These are phyloP conservation scores for Botrytis tulipae DNA, from an alignment of 2,329 filamentous ascomycete species.

Conservation along the genomic window DNA sequence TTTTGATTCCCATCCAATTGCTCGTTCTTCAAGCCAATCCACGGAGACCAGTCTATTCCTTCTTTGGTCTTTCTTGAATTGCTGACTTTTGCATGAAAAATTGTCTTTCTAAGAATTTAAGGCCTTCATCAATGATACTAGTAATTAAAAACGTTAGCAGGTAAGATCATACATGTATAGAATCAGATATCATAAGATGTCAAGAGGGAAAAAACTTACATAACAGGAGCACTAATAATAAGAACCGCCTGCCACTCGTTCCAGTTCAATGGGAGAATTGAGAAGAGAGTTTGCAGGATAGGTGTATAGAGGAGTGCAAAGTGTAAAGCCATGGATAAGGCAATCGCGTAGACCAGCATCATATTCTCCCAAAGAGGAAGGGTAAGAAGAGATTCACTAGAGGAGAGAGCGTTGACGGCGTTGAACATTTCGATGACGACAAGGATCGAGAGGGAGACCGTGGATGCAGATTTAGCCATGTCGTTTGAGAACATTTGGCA, in stretches of 20 bases:
- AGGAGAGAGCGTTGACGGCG: slow-evolving; percentile 95
- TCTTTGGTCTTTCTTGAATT: slow-evolving; percentile 35
- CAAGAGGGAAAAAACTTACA: slow-evolving; percentile 56
- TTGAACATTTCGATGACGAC: slow-evolving; percentile 99
- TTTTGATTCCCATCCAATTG: background rate
- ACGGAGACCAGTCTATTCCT: slow-evolving; percentile 30
- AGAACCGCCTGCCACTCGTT: slow-evolving; percentile 91
- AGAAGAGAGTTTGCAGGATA: slow-evolving; percentile 83
- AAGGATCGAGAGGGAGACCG: slow-evolving; percentile 84
- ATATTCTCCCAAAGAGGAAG: slow-evolving; percentile 98
- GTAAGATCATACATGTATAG: slow-evolving; percentile 2
- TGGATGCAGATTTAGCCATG: slow-evolving; percentile 85
- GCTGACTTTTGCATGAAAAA: slow-evolving; percentile 44
- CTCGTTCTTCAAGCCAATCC: background rate
- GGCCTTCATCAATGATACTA: slow-evolving; percentile 63
- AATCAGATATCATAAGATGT: background rate
- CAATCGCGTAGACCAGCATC: slow-evolving; percentile 95
- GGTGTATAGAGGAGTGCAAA: slow-evolving; percentile 92
- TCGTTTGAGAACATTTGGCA: slow-evolving; percentile 89
- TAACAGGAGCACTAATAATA: slow-evolving; percentile 83
- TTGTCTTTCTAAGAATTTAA: slow-evolving; percentile 62
- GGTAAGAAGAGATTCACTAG: slow-evolving; percentile 88
- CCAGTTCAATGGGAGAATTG: slow-evolving; percentile 82
- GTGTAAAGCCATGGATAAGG: slow-evolving; percentile 89
- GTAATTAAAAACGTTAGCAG: slow-evolving; percentile 11